Evolutionary conservation across 2,329 filamentous ascomycete genomes (phyloP), one percentile per base, ranked within the genome.

Genomic region (Aspergillus ochraceoroseus): DNA sequence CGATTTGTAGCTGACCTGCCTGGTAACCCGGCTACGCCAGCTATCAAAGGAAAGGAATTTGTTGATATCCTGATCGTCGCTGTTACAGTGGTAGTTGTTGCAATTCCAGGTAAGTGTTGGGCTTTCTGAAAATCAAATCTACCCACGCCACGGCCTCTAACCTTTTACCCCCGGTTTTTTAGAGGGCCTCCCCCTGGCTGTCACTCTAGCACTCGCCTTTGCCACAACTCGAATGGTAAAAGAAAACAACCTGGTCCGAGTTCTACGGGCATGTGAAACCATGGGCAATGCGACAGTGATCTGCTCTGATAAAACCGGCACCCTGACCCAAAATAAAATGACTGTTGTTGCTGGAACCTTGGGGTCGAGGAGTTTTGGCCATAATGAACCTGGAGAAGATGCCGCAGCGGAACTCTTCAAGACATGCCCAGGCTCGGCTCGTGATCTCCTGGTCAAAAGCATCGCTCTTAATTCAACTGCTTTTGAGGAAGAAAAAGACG

Each of bases 201-300:
- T 87, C n/a, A 88, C 84, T 0, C 70, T 88, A 17, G 83, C 84
- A 11, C 68, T 88, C 30, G 84, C 83, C 7, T 87, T 87, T 61
- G 84, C 84, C 3, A 87, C 83, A 1, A 85, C 79, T 7, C 77
- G 81, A 40, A 87, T 87, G 84, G 65, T 87, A 43, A 83, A 78
- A 53, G 83, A 87, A 62, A 84, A 85, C 65, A 87, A 87, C 54
- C 66, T 88, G 43, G 83, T 87, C 30, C 79, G 84, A 23, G 81
- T 87, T 42, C 72, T 88, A 41, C 83, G 85, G 55, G 82, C 84
- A 14, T 87, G 84, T 54, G 84, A 87, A 62, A 85, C 85, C 31
- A 87, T 87, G 83, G 84, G 84, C 37, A 87, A 86, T 55, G 83
- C 83, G 5, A 85, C 82, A 1, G 83, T 84, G 0, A 82, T 90